Percentiles rank a stretch among this genome's conserved stretches.
Conservation (phyloP, 73 alveolate species). For the Paramecium biaurelia region DNA sequence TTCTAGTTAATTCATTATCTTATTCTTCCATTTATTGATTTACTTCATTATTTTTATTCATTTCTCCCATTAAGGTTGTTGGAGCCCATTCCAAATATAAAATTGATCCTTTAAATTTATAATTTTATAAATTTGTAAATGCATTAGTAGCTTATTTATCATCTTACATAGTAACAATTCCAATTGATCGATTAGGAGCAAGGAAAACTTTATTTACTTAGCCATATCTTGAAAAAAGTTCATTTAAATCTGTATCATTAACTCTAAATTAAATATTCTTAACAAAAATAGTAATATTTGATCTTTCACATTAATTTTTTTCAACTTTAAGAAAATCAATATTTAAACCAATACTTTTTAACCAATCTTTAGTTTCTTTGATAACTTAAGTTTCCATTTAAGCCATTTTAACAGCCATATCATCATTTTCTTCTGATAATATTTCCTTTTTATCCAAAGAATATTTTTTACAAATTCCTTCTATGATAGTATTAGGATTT, state of each 20-base stretch:
- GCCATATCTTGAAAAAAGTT: slow-evolving; percentile 90
- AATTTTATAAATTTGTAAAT: slow-evolving; percentile 86
- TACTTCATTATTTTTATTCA: slow-evolving; percentile 66
- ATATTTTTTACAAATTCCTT: slow-evolving; percentile 82
- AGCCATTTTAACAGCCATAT: slow-evolving; percentile 91
- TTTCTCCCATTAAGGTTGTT: slow-evolving; percentile 68
- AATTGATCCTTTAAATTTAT: slow-evolving; percentile 64
- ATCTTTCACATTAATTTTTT: slow-evolving; percentile 83
- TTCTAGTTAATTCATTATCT: slow-evolving; percentile 72
- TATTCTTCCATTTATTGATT: slow-evolving; percentile 67
- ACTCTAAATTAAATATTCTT: slow-evolving; percentile 86
- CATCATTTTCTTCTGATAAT: slow-evolving; percentile 83
- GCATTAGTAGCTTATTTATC: slow-evolving; percentile 87
- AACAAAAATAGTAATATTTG: slow-evolving; percentile 78
- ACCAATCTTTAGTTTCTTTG: slow-evolving; percentile 96
- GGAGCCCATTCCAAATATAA: slow-evolving; percentile 92
- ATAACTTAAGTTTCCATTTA: slow-evolving; percentile 92
- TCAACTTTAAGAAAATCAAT: slow-evolving; percentile 81
- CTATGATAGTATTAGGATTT: slow-evolving; percentile 93
- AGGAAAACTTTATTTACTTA: slow-evolving; percentile 74
- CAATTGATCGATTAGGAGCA: slow-evolving; percentile 94
- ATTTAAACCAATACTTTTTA: slow-evolving; percentile 86
- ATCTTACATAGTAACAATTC: slow-evolving; percentile 84
- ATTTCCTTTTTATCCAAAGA: slow-evolving; percentile 86
- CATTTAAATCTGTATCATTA: slow-evolving; percentile 76